Conservation (phyloP, 768 basidiomycete genomes). For the Galerina marginata region DNA sequence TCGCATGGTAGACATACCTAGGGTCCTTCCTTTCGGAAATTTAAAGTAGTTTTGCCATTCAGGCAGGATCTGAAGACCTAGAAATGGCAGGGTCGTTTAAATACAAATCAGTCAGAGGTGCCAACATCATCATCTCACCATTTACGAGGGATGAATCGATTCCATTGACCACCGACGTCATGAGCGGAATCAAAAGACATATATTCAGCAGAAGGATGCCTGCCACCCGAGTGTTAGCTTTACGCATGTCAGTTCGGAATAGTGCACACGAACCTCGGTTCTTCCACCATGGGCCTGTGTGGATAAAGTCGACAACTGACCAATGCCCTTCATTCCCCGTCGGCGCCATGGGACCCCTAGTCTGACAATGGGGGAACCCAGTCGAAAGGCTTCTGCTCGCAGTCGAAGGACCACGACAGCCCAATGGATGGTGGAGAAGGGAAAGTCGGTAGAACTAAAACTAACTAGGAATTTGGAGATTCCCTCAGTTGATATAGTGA, state of each 20-base stretch:
- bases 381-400: conserved; percentile 1
- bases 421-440: neutral
- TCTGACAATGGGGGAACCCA: neutral
- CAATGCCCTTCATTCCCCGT: conserved; percentile 20
- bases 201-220: conserved; percentile 65
- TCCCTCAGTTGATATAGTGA: too few species aligned
- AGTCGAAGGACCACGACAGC: neutral
- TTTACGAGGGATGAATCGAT: conserved; percentile 73
- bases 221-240: conserved; percentile 22
- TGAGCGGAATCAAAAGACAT: conserved; percentile 63
- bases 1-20: conserved; percentile 41
- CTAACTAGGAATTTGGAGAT: too few species aligned
- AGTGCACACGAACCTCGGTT: conserved; percentile 51
- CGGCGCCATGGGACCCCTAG: conserved; percentile 16
- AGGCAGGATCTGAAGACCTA: conserved; percentile 71
- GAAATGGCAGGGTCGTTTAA: conserved; percentile 18
- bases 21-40: conserved; percentile 52
- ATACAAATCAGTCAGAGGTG: neutral
- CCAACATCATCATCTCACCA: conserved; percentile 26
- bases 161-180: conserved; percentile 70
- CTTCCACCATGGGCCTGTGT: conserved; percentile 64
- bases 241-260: neutral
- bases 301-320: conserved; percentile 65
- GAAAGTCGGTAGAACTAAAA: too few species aligned
- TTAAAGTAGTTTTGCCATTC: conserved; percentile 65